Evolutionary conservation across 768 basidiomycete genomes (phyloP), one percentile per base, ranked within the genome.

Genomic region (Boletus coccyginus): DNA sequence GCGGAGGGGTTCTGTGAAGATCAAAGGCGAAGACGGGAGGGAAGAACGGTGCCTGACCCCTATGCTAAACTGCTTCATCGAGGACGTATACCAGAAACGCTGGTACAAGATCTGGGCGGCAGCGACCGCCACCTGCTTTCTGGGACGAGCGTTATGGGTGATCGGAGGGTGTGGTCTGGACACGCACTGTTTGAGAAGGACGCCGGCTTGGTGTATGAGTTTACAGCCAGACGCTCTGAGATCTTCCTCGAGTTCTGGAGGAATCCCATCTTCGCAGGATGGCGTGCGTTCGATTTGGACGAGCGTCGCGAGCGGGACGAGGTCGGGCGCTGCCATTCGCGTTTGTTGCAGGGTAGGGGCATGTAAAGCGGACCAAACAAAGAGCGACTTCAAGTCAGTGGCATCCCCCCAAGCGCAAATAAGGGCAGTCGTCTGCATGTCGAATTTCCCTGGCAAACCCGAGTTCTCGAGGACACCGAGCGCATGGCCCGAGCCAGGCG

Each of bases 31-130:
- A 42, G 24, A 45, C 39, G 51, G 46, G 50, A 61, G 33, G 50
- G 42, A 58, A 32, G 55, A 43, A 76, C 7, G 35, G 17, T 19
- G 62, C 49, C 92, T 71, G 65, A 97, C 95, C 62, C 87, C 90
- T 56, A 98, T 87, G 24, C 94, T 88, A 72, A 94, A 99, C 53
- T 94, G 91, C 69, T 90, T 90, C 86, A 99, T 85, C 9, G 94
- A 96, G 5, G 88, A 87, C 17, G 96, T 91, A 73, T 84, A 98
- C 90, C 90, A 98, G 77, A 99, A 99, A 35, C 96, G 80, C 60
- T 99, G 97, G 69, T 95, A 96, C 2, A 99, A 75, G 33, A 98
- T 92, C 69, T 98, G 95, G 0, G 97, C 97, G 1, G 95, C 92
- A 7, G 97, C 94, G 51, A 98, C 90, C 14, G 95, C 95, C 31